Evolutionary conservation across 192 early-diverging fungal species (phyloP).

Genomic region (Coemansia interrupta): DNA sequence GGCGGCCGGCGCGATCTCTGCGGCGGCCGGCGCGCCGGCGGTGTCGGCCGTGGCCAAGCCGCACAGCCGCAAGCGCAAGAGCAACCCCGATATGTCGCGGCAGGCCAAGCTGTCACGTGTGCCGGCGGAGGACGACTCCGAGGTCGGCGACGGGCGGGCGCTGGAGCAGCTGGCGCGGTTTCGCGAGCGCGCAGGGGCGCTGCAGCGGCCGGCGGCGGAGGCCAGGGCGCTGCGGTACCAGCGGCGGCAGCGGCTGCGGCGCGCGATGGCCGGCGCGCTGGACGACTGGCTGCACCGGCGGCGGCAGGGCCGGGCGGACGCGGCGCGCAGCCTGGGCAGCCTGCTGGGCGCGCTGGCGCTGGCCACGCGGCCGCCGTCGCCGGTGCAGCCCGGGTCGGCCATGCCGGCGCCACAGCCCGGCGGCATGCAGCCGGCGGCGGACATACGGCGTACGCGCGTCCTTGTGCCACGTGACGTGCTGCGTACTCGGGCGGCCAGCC

Average conservation of each 20-base stretch:
- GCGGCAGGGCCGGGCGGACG: neutral
- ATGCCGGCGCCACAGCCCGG: neutral
- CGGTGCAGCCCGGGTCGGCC: neutral
- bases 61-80: slow-evolving; percentile 48
- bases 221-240: slow-evolving; percentile 28
- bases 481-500: neutral
- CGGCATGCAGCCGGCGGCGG: neutral
- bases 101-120: slow-evolving; percentile 44
- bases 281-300: slow-evolving; percentile 24
- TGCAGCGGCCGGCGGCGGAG: slow-evolving; percentile 24
- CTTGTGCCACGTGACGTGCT: neutral
- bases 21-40: slow-evolving; percentile 1
- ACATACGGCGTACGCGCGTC: neutral
- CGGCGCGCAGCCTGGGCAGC: neutral
- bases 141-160: neutral
- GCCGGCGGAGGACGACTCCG: slow-evolving; percentile 19
- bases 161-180: slow-evolving; percentile 10
- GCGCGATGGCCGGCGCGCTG: slow-evolving; percentile 19
- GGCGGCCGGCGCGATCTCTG: slow-evolving; percentile 29
- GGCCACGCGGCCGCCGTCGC: slow-evolving; percentile 1
- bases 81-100: slow-evolving; percentile 49
- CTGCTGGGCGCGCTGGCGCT: neutral
- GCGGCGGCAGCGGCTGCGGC: slow-evolving; percentile 35
- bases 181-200: slow-evolving; percentile 13
- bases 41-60: neutral